Percentiles rank a stretch among this genome's conserved stretches.
Evolutionary conservation across 768 basidiomycete species (phyloP).

Genomic region (Tricholoma furcatifolium): DNA sequence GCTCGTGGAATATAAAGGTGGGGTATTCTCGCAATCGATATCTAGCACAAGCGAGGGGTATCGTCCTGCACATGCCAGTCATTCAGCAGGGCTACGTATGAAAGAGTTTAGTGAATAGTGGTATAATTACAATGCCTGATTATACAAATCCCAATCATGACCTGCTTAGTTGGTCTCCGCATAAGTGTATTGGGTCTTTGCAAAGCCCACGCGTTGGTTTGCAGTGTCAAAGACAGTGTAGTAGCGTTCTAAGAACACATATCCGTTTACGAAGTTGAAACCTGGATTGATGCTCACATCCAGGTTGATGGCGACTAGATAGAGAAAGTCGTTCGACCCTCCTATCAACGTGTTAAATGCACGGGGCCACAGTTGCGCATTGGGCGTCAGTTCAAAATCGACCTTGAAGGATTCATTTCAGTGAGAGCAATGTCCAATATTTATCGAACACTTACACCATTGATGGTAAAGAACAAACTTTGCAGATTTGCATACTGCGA

Average conservation of each 20-base stretch:
- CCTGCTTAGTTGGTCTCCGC: no score
- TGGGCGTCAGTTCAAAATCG: background rate
- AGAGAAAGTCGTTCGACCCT: background rate
- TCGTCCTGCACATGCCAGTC: no score
- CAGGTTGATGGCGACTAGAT: background rate
- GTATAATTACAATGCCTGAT: no score
- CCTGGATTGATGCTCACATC: background rate
- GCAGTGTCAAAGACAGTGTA: background rate
- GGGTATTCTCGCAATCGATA: no score
- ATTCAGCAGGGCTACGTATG: no score
- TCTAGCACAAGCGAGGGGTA: no score
- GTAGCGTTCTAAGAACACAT: background rate
- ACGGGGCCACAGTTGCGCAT: slow-evolving; percentile 2
- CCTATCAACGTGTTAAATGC: background rate
- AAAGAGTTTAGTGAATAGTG: no score
- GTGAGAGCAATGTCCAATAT: background rate
- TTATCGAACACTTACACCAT: background rate
- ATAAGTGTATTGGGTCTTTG: background rate
- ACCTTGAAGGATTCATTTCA: background rate
- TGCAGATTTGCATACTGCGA: background rate
- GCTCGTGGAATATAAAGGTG: no score
- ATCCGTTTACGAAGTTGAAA: background rate
- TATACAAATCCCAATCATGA: no score
- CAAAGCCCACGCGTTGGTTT: background rate
- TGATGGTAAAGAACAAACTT: background rate